phyloP scores from a whole-genome alignment of 768 basidiomycete genomes.

The Tylopilus felleus region DNA sequence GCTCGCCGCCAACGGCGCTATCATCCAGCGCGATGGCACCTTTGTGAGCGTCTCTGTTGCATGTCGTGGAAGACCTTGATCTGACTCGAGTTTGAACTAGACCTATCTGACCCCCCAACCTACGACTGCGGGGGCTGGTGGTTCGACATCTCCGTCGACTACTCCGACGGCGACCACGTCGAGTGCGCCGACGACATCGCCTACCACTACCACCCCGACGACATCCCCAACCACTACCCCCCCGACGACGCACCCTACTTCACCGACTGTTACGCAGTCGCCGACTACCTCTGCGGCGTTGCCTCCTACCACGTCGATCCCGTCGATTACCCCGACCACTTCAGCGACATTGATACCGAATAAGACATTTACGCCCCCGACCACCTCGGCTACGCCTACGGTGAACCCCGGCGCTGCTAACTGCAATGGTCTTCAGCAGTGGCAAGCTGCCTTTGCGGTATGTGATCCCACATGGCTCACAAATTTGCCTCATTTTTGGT shows the following conservation, averaged over 20 bases:
- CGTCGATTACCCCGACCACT: neutral
- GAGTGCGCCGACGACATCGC: neutral
- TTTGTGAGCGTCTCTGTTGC: conserved; percentile 9
- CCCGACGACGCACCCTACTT: neutral
- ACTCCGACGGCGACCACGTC: neutral
- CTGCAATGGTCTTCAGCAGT: conserved; percentile 20
- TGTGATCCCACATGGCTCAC: neutral
- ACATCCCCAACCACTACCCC: too few relatives aligned
- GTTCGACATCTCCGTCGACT: neutral
- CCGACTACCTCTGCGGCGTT: neutral
- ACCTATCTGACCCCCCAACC: conserved; percentile 12
- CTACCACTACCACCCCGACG: neutral
- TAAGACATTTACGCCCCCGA: neutral
- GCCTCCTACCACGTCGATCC: neutral
- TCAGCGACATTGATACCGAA: too few relatives aligned
- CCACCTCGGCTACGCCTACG: neutral
- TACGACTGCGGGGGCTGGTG: neutral
- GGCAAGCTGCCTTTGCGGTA: conserved; percentile 25
- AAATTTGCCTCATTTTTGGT: neutral
- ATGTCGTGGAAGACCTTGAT: neutral
- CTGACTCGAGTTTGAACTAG: neutral
- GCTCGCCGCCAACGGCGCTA: conserved; percentile 14
- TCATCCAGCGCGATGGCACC: conserved; percentile 16
- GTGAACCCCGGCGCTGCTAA: neutral
- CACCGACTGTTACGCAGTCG: neutral